Evolutionary conservation across 2,329 filamentous ascomycete species (phyloP), one percentile per base, ranked within the genome.

Genomic region (Aspergillus intermedius): DNA sequence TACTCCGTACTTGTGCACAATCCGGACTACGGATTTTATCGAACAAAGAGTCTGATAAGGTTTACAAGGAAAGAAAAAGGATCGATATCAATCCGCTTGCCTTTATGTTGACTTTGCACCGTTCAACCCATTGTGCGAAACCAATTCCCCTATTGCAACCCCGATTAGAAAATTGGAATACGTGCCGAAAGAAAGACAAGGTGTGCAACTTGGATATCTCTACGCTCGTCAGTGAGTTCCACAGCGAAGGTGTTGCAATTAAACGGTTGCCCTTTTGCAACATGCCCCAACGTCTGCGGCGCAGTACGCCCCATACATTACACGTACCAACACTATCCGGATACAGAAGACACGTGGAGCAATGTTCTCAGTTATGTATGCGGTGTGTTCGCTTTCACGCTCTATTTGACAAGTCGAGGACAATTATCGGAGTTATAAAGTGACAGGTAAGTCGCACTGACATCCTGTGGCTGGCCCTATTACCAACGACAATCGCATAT

Each of bases 191-290:
- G n/a, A 35, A 35, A 35, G 15, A 17, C 34, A 12, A 13, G 35
- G 44, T 25, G 34, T 51, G 48, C 52, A 46, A 46, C 35, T 45
- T 44, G 45, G 28, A 46, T 34, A 39, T 42, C 21, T 48, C 46
- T 45, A 48, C 45, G 17, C 44, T 46, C 44, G 42, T 47, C 47
- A 34, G 44, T 34, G 41, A 56, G 64, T 68, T 64, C 48, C 64
- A 68, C 65, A 40, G 48, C 64, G 62, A 59, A 60, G 57, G 59
- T 60, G 60, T 63, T 63, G 56, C 47, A 54, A 49, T 48, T 56
- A 53, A 66, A 66, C 63, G 63, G 63, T 48, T 60, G 59, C 59
- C 52, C 51, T 62, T 54, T 57, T 66, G 64, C 64, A 65, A 59
- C 56, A 54, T 45, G 19, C 48, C 39, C 50, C 54, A 61, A 60